Evolutionary conservation across 106 monocot species (phyloP).

Genomic region (Dactylorhiza incarnata): DNA sequence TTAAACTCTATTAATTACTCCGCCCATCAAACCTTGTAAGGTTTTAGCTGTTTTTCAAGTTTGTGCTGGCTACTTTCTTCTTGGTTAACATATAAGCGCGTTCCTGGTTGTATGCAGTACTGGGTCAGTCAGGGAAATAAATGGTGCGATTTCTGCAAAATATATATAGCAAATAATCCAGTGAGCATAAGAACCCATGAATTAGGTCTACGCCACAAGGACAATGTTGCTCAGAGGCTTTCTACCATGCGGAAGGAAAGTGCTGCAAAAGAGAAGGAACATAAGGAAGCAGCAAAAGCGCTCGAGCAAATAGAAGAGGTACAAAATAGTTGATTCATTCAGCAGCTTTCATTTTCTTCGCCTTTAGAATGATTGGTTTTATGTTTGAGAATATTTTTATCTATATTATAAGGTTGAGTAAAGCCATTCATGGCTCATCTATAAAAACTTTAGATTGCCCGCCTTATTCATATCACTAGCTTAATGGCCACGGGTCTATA

Average conservation of each 20-base stretch:
- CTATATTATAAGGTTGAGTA: neutral
- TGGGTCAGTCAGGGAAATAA: constrained; percentile 99
- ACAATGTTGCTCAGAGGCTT: constrained; percentile 78
- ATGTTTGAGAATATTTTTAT: neutral
- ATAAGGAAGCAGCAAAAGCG: constrained; percentile 68
- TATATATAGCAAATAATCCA: constrained; percentile 84
- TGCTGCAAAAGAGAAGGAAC: constrained; percentile 73
- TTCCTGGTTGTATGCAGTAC: constrained; percentile 44
- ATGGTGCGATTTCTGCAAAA: constrained; percentile 99
- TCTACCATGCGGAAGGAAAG: constrained; percentile 81
- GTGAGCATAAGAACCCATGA: constrained; percentile 92
- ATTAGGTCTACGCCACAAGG: constrained; percentile 87
- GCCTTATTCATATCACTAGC: no score
- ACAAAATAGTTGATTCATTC: constrained; percentile 7
- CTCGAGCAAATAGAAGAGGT: constrained; percentile 90
- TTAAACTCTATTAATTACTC: neutral
- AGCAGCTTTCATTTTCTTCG: neutral
- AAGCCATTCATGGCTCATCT: neutral
- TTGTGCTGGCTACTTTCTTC: neutral
- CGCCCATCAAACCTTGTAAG: neutral
- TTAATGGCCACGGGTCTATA: no score
- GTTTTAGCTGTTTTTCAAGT: neutral
- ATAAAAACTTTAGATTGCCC: neutral
- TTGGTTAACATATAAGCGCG: neutral
- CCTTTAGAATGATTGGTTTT: neutral